Base-by-base conservation (phyloP, 2,329 filamentous ascomycete genomes). In the Westerdykella sp. region DNA sequence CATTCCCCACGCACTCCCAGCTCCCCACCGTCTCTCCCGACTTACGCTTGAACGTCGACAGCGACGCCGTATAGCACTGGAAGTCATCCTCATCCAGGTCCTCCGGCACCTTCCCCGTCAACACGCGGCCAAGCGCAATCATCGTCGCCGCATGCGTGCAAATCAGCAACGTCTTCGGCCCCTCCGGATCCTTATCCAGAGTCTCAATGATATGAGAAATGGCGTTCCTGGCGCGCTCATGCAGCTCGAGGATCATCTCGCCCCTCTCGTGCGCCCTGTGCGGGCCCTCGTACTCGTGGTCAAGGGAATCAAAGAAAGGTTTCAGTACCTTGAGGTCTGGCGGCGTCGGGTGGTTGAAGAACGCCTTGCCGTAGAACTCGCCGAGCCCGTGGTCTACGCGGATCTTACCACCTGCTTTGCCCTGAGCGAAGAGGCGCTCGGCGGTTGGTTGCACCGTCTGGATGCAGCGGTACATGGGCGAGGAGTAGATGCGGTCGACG, bases 331-430 rank as follows among this genome's bases (percentile, higher is more conserved):
- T 56, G 12, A 83, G 70, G 3, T 78, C 68, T 2, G 88, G 87
- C 2, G 91, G 88, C 13, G 77, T 75, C 0, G 93, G 93, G 59
- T 97, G 93, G 42, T 85, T 77, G 67, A 95, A 96, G 46, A 81
- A 81, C 13, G 90, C 88, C 38, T 80, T 76, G 21, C 93, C 93
- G 65, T 93, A 97, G 84, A 93, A 97, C 72, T 98, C 93, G 48
- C 73, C 74, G 45, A 78, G 51, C 1, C 76, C 76, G 50, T 73
- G 70, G 55, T 79, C 76, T 35, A 77, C 64, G 43, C 73, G 63
- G 11, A 78, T 71, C 41, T 71, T 70, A 13, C 69, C 63, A 23
- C 62, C 58, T 2, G 42, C 51, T 41, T 52, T 59, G 6, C 64
- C 62, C 28, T 57, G 47, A 3, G 50, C 45, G 34, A 62, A 64